phyloP scores from a whole-genome alignment of 1,284 basidiomycete species.

The Trichosporon inkin region DNA sequence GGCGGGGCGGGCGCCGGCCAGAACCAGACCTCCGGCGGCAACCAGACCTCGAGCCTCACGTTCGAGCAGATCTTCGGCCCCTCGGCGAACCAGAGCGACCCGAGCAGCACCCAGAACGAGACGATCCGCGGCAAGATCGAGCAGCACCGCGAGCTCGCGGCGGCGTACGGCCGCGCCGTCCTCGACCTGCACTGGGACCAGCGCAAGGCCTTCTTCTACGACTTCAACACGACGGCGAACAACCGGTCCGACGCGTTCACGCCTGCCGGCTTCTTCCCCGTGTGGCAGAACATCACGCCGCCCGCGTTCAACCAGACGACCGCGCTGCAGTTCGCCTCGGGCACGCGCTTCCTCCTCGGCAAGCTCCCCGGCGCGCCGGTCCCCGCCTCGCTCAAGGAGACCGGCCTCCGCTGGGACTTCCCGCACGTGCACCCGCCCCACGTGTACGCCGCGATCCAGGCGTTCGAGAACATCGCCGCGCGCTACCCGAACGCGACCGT shows the following conservation, averaged over 20 bases:
- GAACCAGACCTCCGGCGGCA: neutral
- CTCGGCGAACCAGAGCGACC: neutral
- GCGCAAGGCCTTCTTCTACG: conserved; percentile 74
- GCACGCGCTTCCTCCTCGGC: conserved; percentile 70
- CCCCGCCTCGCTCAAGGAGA: conserved; percentile 63
- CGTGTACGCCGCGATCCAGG: conserved; percentile 67
- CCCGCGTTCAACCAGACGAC: conserved; percentile 59
- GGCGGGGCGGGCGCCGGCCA: no score
- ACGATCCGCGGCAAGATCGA: conserved; percentile 39
- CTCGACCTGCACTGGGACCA: conserved; percentile 84
- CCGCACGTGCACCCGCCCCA: conserved; percentile 64
- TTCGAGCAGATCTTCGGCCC: neutral
- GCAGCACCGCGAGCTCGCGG: conserved; percentile 60
- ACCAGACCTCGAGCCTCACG: neutral
- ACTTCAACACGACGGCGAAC: conserved; percentile 61
- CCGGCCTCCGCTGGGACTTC: conserved; percentile 71
- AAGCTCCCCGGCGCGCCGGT: conserved; percentile 76
- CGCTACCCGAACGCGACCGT: conserved; percentile 32
- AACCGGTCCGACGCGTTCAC: conserved; percentile 63
- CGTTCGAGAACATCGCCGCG: conserved; percentile 57
- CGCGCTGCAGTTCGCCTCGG: conserved; percentile 69
- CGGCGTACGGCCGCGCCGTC: conserved; percentile 62
- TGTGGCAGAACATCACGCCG: conserved; percentile 82
- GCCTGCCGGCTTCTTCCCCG: conserved; percentile 72
- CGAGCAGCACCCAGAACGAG: conserved; percentile 2